Percentiles rank a stretch among this genome's conserved stretches.
Evolutionary conservation across 2,329 filamentous ascomycete genomes (phyloP).

Genomic region (Nemania sp.): DNA sequence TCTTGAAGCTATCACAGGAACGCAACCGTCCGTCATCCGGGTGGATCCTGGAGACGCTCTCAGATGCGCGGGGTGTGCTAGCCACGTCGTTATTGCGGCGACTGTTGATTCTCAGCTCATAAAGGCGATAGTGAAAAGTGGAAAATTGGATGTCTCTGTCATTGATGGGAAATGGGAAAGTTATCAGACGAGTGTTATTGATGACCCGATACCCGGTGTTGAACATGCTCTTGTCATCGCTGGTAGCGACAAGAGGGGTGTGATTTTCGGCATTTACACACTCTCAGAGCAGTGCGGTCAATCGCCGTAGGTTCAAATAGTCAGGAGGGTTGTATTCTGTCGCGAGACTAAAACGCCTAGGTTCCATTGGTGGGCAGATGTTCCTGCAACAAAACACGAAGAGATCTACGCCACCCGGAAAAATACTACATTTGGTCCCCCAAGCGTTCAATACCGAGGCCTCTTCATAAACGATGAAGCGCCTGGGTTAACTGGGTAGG

Average conservation of each 20-base stretch:
- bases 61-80: conserved; percentile 31
- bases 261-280: conserved; percentile 70
- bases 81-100: conserved; percentile 62
- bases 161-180: conserved; percentile 70
- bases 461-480: conserved; percentile 74
- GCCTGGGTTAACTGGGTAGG: conserved; percentile 60
- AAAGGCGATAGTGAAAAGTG: conserved; percentile 57
- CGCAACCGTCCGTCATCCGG: conserved; percentile 30
- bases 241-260: conserved; percentile 68
- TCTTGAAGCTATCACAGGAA: conserved; percentile 46
- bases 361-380: conserved; percentile 72
- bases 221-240: conserved; percentile 65
- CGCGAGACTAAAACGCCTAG: conserved; percentile 33
- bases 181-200: conserved; percentile 62
- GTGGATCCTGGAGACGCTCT: conserved; percentile 8
- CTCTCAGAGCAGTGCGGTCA: conserved; percentile 72
- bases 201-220: conserved; percentile 58
- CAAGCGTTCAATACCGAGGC: conserved; percentile 69
- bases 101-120: conserved; percentile 62
- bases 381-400: conserved; percentile 61
- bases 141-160: conserved; percentile 60
- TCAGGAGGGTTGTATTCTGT: background rate
- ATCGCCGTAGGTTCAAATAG: conserved; percentile 58
- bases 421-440: conserved; percentile 62
- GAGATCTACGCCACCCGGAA: conserved; percentile 63